Conservation (phyloP, 106 monocot genomes). For the Phalaenopsis aphrodite region DNA sequence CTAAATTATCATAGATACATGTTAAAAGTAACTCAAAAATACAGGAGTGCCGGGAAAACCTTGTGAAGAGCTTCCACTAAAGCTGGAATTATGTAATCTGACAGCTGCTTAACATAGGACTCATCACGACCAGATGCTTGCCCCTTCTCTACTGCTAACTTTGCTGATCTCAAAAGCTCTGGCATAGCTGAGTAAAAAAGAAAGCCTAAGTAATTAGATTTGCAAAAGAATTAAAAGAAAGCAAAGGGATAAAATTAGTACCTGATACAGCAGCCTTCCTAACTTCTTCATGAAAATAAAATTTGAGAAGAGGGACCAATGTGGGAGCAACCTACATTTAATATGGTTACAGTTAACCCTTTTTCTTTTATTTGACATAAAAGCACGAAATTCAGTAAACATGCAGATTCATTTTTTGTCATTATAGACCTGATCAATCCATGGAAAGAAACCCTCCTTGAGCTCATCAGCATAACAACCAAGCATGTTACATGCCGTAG, state of each 20-base stretch:
- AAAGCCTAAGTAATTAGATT: not conserved
- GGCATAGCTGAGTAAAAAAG: conserved; percentile 65
- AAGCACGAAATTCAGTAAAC: not conserved
- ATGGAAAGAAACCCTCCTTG: conserved; percentile 95
- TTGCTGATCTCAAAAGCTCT: conserved; percentile 87
- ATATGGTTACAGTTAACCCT: conserved; percentile 3
- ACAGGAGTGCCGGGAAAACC: conserved; percentile 19
- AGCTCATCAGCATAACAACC: conserved; percentile 96
- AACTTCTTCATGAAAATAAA: conserved; percentile 97
- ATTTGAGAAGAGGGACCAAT: conserved; percentile 90
- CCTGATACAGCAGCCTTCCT: conserved; percentile 95
- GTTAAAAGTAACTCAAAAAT: not conserved
- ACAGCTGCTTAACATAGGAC: conserved; percentile 86
- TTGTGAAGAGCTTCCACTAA: conserved; percentile 92
- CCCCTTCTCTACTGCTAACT: conserved; percentile 84
- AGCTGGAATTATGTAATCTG: conserved; percentile 83
- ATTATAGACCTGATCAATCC: conserved; percentile 82
- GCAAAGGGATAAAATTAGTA: conserved; percentile 16
- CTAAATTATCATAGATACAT: not conserved
- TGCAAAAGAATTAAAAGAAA: not conserved
- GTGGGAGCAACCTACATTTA: conserved; percentile 76
- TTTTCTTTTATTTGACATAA: not conserved
- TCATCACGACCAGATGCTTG: conserved; percentile 80
- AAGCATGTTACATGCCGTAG: conserved; percentile 98
- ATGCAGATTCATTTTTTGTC: not conserved